A percentile compares a stretch with the other conserved stretches of the same genome.
Conservation (phyloP, 2,329 filamentous ascomycete genomes). For the Didymella exigua region DNA sequence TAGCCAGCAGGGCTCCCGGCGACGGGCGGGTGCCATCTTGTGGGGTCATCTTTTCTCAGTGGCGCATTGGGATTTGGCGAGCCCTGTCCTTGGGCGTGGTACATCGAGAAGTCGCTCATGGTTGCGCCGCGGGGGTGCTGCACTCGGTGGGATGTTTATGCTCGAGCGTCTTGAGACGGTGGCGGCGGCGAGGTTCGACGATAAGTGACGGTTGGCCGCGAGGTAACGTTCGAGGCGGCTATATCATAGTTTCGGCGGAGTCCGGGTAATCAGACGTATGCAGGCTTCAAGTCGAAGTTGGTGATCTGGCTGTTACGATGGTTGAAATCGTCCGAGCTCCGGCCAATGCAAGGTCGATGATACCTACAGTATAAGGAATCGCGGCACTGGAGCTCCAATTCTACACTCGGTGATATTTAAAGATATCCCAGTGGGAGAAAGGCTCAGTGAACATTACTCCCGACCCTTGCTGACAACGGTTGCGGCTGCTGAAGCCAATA, state of each 20-base stretch:
- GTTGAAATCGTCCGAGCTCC: conserved; percentile 15
- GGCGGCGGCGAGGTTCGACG: neutral
- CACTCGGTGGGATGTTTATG: conserved; percentile 7
- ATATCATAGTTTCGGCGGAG: conserved; percentile 30
- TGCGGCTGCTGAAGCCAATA: neutral
- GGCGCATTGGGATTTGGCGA: conserved; percentile 36
- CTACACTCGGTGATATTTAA: neutral
- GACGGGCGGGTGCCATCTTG: conserved; percentile 49
- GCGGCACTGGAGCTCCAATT: too few species aligned
- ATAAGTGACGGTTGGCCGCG: conserved; percentile 13
- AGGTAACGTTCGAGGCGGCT: conserved; percentile 20
- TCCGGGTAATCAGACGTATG: conserved; percentile 15
- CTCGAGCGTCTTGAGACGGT: neutral
- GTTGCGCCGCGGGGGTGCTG: conserved; percentile 34
- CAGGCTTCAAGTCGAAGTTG: conserved; percentile 27
- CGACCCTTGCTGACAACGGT: neutral
- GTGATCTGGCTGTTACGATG: conserved; percentile 41
- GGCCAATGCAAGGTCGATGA: conserved; percentile 1
- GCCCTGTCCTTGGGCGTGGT: conserved; percentile 43
- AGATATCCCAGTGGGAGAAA: too few species aligned
- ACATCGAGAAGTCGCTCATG: conserved; percentile 48
- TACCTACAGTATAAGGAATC: neutral
- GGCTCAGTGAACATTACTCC: too few species aligned
- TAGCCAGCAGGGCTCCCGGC: conserved; percentile 53
- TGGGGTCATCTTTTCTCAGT: conserved; percentile 37